Evolutionary conservation across 2,329 filamentous ascomycete species (phyloP), one percentile per base, ranked within the genome.

Genomic region (Didymellaceae sp.): DNA sequence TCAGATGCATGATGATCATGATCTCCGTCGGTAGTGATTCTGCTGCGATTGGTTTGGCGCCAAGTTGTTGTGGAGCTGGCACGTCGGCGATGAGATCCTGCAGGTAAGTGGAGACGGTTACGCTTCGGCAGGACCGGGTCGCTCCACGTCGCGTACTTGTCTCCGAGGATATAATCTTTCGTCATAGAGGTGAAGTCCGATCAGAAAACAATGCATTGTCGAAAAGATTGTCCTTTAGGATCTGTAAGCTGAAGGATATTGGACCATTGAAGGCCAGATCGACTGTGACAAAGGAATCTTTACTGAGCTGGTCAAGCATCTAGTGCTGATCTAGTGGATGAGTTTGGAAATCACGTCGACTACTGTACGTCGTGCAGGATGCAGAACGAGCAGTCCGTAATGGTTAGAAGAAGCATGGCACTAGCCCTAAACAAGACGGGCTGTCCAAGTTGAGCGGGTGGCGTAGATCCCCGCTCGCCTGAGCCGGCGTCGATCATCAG

Each of bases 51-150:
- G 30, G 30, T 20, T 20, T 38, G 40, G 26, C 21, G 25, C 33
- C 10, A 26, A 39, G 22, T 21, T 8, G 7, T 37, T 34, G 33
- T 40, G 43, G 31, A 52, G 42, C 42, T 42, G 48, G 16, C 14
- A 47, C 13, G 50, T 48, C 45, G 44, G 50, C 50, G 45, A 48
- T 44, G 39, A 44, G 44, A 48, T 48, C 22, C 50, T 53, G 50
- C 44, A 32, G 17, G 39, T 5, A 34, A 40, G 50, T 48, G 50
- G 50, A 41, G 50, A 48, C 37, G 13, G 39, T 40, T 40, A 10
- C 25, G 17, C 39, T 18, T 31, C 44, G 33, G 44, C 32, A 18
- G 37, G 42, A n/a, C 37, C 32, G 42, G 20, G 21, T 40, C 41
- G 47, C 41, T 41, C n/a, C 13, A 38, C 30, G 11, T 38, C 43